Evolutionary conservation across 1,284 basidiomycete species (phyloP), one percentile per base, ranked within the genome.

Genomic region (Inonotus hispidus): DNA sequence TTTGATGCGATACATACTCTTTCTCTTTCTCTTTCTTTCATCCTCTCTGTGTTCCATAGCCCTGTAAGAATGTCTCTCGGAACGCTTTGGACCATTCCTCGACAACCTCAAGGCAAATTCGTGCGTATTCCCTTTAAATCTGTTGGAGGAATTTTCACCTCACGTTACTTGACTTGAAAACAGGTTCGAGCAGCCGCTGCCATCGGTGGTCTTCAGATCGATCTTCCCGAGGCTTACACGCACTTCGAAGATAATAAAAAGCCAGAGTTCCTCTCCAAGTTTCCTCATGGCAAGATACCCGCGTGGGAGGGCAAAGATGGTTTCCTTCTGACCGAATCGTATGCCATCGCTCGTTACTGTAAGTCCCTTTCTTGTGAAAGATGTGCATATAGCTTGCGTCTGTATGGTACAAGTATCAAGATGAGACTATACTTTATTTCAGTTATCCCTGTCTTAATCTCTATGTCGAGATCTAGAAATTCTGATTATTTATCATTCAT

Each of bases 301-400:
- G 87, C 87, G 39, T 84, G 92, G 61, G 90, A 94, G 73, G 78
- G 79, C 57, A 75, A 79, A 47, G 87, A 96, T 73, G 94, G 93
- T 63, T 85, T 93, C 80, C 80, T 79, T 68, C 77, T 98, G 65
- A 83, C 85, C 69, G 95, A 97, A 81, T 80, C 82, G 60, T 74
- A 78, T 63, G 87, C 93, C 62, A 94, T 98, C 73, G 88, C 92
- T 57, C 87, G 85, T 66, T 95, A 97, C 78, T 70, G 95, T 98
- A 77, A 86, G 95, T 88, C 60, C 68, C 64, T 45, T 23, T 53
- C 38, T 54, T 35, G 39, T n/a, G 27, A 21, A 61, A 52, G 52
- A 56, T 56, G n/a, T 45, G 58, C 65, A 68, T 70, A 66, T 72
- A 68, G 57, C 60, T 67, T 62, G 71, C 71, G 68, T 69, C 41